Evolutionary conservation across 805 yeast species (phyloP).

Genomic region (Saccharomycopsis guyanensis): DNA sequence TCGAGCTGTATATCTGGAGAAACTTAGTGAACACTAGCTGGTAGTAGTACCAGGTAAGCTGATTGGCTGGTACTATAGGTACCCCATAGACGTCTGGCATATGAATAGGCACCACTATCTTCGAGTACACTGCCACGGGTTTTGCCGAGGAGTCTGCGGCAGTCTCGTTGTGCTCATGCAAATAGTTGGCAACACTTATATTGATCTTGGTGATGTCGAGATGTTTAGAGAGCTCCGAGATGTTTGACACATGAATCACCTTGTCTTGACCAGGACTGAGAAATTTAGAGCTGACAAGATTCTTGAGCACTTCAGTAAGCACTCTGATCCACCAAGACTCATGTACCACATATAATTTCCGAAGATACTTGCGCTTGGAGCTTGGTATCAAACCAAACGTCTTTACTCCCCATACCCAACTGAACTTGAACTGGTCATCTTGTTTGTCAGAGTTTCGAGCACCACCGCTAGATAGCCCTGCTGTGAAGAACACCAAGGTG

Average conservation of each 20-base stretch:
- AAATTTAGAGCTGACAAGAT: constrained; percentile 47
- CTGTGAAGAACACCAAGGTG: constrained; percentile 67
- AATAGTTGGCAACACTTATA: constrained; percentile 67
- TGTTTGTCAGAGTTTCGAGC: too few species aligned
- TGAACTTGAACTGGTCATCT: constrained; percentile 28
- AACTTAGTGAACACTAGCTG: constrained; percentile 19
- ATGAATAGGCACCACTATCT: constrained; percentile 38
- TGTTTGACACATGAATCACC: constrained; percentile 38
- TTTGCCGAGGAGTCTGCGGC: constrained; percentile 27
- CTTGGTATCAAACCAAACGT: constrained; percentile 53
- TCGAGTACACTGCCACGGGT: constrained; percentile 23
- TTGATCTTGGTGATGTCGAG: constrained; percentile 73
- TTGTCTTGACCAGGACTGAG: constrained; percentile 27
- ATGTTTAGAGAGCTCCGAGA: constrained; percentile 48
- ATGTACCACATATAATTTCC: constrained; percentile 71
- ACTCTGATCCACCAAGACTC: constrained; percentile 86
- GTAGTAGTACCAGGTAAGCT: constrained; percentile 22
- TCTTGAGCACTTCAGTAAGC: constrained; percentile 60
- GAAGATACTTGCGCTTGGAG: constrained; percentile 43
- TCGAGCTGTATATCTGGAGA: constrained; percentile 10
- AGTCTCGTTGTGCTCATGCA: constrained; percentile 48
- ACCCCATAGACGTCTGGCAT: constrained; percentile 28
- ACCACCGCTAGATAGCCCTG: constrained; percentile 52
- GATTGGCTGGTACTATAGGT: constrained; percentile 25
- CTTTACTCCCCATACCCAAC: constrained; percentile 66